Base-by-base conservation (phyloP, 371 early-diverging fungal species). In the Mucor velutinosus region DNA sequence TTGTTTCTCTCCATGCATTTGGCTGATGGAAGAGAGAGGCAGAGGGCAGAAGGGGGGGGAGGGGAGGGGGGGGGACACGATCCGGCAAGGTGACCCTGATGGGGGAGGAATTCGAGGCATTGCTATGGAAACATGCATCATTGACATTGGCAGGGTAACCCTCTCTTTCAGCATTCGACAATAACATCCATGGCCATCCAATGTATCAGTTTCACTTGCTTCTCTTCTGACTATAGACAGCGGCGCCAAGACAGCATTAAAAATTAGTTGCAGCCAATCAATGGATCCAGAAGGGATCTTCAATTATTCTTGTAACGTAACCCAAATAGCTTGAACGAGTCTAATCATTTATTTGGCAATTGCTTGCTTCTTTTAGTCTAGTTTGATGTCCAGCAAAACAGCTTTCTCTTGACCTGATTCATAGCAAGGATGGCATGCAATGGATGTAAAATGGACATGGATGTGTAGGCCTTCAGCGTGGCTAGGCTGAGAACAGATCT, bases 261-360 rank as follows among this genome's bases (percentile, higher is more conserved):
- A 45, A 45, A 45, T 45, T 51, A 30, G 14, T n/a, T 30, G 32
- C 15, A 27, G 23, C 59, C 59, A 59, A 59, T 59, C 59, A 59
- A 25, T 39, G 7, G 6, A 23, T 32, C 41, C 2, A 25, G 4
- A 59, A 59, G n/a, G 25, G 59, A 59, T 59, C 59, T 59, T 59
- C 59, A 59, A 39, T 59, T 19, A 39, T 59, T 59, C 39, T 4
- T 39, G 59, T 59, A 59, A 59, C 59, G 41, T 39, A 21, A 59
- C 21, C 25, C 59, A 39, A 59, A 41, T 25, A 25, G 19, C 19
- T 17, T 33, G 39, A 59, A 39, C 27, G 39, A 39, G 59, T 21
- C 59, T 59, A 59, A 59, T 25, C 41, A 15, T n/a, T 21, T 59
- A 59, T 23, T 32, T 51, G 51, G 51, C 51, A 51, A 51, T 25